Conservation (phyloP, 73 alveolate species). For the Diophrys appendiculata region DNA sequence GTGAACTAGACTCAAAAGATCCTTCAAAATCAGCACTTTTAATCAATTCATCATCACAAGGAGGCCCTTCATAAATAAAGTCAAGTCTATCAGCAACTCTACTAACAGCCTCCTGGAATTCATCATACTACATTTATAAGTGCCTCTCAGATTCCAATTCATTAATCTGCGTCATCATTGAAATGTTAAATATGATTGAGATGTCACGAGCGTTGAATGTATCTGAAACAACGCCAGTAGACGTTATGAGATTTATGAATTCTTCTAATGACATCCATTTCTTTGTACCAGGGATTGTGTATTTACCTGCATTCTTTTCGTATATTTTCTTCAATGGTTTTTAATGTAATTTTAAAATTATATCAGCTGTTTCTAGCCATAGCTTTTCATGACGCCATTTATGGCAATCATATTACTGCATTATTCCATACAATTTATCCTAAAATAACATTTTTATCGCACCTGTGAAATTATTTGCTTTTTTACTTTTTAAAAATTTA, state of each 20-base stretch:
- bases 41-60: neutral
- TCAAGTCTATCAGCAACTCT: conserved; percentile 19
- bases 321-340: conserved; percentile 46
- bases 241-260: conserved; percentile 50
- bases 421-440: conserved; percentile 41
- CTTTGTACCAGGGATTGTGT: conserved; percentile 57
- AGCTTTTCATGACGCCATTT: conserved; percentile 28
- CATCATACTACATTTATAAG: conserved; percentile 66
- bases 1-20: too few relatives aligned
- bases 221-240: conserved; percentile 69
- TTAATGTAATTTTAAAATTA: conserved; percentile 51
- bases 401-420: conserved; percentile 27
- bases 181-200: conserved; percentile 60
- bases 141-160: conserved; percentile 71
- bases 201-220: conserved; percentile 75
- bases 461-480: neutral
- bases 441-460: conserved; percentile 67
- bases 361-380: conserved; percentile 62
- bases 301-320: conserved; percentile 49
- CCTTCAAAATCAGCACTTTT: neutral
- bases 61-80: neutral
- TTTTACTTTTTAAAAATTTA: conserved; percentile 28
- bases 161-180: conserved; percentile 83
- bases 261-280: conserved; percentile 22
- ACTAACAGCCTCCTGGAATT: conserved; percentile 71